Evolutionary conservation across 2,329 filamentous ascomycete genomes (phyloP), one percentile per base, ranked within the genome.

Genomic region (Penicillium janthinellum): DNA sequence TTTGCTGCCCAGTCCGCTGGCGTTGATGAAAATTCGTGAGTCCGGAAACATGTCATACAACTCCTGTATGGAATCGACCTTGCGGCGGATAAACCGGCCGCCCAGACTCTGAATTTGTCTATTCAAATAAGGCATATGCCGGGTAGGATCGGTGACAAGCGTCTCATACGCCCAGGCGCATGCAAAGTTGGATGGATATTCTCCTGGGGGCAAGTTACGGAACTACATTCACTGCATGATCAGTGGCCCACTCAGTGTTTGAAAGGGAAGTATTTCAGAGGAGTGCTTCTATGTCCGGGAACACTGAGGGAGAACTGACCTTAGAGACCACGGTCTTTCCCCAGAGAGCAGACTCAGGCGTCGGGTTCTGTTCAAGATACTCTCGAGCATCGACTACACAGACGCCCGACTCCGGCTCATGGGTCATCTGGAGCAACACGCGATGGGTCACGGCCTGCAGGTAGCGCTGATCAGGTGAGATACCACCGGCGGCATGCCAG

Each of bases 401-500:
- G 31, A 77, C 73, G 0, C 75, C 75, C 0, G 75, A 71, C 7
- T 69, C 67, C 1, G 73, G 70, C 6, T 75, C 71, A 41, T 70
- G 67, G 1, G 75, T 72, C 71, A 77, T 75, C 55, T 71, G 70
- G 31, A 73, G 64, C 37, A 77, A 39, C 42, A 75, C 64, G 1
- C 75, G 72, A 64, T 77, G 70, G 3, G 70, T 73, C 28, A 75
- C 67, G 3, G 70, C 75, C 56, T 77, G 75, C 5, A 75, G 56
- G 58, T 77, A 76, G 7, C 68, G 69, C 45, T 77, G 66, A 11
- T 77, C 73, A 0, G 71, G 65, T 1, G 64, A 69, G 48, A 77
- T 73, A 3, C 73, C 74, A 17, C 71, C 72, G 1, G 75, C 75
- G 3, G 75, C 70, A 64, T 77, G 75, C 75, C 75, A 77, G 56